Base-by-base conservation (phyloP, 2,329 filamentous ascomycete species). In the Thelonectria rubi region DNA sequence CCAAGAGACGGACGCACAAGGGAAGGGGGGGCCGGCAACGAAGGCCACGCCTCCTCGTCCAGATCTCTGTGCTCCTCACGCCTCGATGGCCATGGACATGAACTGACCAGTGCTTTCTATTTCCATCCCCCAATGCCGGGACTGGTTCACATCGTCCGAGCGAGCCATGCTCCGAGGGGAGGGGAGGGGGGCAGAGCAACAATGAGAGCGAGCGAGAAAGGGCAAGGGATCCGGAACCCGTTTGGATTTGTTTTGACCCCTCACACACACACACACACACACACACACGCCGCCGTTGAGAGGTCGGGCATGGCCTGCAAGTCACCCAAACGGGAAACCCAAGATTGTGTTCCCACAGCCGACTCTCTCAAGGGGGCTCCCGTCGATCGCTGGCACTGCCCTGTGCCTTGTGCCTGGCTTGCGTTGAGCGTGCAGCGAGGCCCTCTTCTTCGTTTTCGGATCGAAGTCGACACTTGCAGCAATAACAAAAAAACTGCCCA, bases 101-200 rank as follows among this genome's bases (percentile, higher is more conserved):
- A 30, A 47, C 48, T 47, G 47, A 52, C 47, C 45, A 52, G 40
- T 49, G 47, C 47, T 52, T 53, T 63, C 50, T 53, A 50, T 53
- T 57, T 57, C 42, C 48, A 47, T 14, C 47, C 42, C 55, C 49
- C 57, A 63, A 56, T 66, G 50, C 66, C 59, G 62, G 61, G 54
- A 55, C 57, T 54, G 58, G 49, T 45, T 48, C 55, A 50, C 26
- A 52, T 50, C 53, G 57, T 59, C 59, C 60, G 53, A 63, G 59
- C 54, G 53, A 63, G 57, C 51, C 60, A 58, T 30, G 32, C 54
- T 20, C 26, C 26, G 26, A 30, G 42, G 24, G 12, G 42, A 18
- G 40, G 5, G 4, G 42, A 24, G 17, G 18, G 24, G 18, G 21
- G 40, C 4, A 43, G n/a, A 9, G 42, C 20, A 15, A 37, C 34